Percentiles rank a stretch among this genome's conserved stretches.
Evolutionary conservation across 169 alveolate species (phyloP).

Genomic region (Plasmodium inui): DNA sequence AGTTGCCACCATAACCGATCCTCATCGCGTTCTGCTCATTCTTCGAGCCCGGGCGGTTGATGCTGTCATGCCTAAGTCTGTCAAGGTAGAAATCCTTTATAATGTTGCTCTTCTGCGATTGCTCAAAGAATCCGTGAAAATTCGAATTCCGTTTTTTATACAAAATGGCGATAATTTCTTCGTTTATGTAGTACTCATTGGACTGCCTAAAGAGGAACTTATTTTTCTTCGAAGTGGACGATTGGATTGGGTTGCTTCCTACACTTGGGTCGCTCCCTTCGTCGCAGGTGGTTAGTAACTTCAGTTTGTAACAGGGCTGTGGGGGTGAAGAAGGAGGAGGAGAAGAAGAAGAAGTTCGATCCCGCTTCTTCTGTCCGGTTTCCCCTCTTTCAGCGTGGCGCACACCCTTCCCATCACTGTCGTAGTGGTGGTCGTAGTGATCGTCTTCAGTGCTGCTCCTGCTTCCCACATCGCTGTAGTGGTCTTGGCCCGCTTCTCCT

Average conservation of each 20-base stretch:
- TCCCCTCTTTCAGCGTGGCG: not conserved
- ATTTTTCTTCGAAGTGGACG: not conserved
- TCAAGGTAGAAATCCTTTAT: constrained; percentile 40
- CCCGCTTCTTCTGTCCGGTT: not conserved
- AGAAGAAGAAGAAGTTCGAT: not conserved
- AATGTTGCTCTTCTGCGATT: constrained; percentile 26
- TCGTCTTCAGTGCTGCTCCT: not conserved
- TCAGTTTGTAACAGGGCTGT: constrained; percentile 11
- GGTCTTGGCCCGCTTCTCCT: not conserved
- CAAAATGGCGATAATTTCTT: constrained; percentile 45
- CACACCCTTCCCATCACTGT: not conserved
- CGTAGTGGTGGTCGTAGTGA: too few relatives aligned
- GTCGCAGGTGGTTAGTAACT: constrained; percentile 38
- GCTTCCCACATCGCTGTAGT: not conserved
- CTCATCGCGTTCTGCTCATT: not conserved
- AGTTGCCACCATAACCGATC: not conserved
- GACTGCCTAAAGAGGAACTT: constrained; percentile 32
- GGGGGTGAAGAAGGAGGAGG: not conserved
- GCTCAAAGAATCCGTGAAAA: constrained; percentile 62
- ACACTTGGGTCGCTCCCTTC: constrained; percentile 1
- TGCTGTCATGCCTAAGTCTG: not conserved
- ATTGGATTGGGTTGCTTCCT: not conserved
- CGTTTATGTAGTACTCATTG: constrained; percentile 67
- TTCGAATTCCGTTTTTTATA: constrained; percentile 61
- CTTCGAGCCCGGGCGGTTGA: not conserved